Evolutionary conservation across 441 rosid genomes (phyloP).

Genomic region (Adansonia madagascariensis): DNA sequence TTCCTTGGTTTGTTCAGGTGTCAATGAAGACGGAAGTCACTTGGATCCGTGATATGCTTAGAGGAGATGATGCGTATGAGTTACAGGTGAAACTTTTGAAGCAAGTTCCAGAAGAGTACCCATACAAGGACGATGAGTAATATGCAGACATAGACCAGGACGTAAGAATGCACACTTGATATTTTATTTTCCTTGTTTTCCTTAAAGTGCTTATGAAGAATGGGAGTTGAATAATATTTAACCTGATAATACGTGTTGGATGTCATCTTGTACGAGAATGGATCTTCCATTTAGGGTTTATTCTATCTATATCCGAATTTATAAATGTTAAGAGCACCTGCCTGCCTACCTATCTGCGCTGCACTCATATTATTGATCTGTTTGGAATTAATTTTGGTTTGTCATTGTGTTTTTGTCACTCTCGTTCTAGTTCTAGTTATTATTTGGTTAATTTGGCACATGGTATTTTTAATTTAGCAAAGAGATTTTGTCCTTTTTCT

Average conservation of each 20-base stretch:
- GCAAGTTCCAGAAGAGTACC: constrained; percentile 88
- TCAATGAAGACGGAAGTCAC: constrained; percentile 96
- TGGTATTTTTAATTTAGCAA: too few relatives aligned
- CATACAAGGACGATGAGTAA: constrained; percentile 93
- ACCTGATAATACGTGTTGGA: background rate
- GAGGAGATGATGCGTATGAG: constrained; percentile 90
- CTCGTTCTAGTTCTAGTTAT: too few relatives aligned
- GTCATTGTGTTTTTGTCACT: too few relatives aligned
- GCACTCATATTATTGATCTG: too few relatives aligned
- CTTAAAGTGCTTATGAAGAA: background rate
- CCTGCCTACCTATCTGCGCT: too few relatives aligned
- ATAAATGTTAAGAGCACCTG: too few relatives aligned
- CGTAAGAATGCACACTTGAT: too few relatives aligned
- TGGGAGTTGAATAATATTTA: background rate
- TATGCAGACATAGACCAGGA: too few relatives aligned
- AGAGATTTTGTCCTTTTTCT: too few relatives aligned
- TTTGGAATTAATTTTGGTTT: too few relatives aligned
- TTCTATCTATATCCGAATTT: too few relatives aligned
- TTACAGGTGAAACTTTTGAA: constrained; percentile 82
- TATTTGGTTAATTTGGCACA: too few relatives aligned
- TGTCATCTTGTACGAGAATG: background rate
- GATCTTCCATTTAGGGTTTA: background rate
- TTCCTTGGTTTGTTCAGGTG: constrained; percentile 46
- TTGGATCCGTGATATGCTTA: constrained; percentile 80
- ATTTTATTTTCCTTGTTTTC: background rate